Evolutionary conservation across 1,284 basidiomycete species (phyloP).

Genomic region (Prillingera fragicola): DNA sequence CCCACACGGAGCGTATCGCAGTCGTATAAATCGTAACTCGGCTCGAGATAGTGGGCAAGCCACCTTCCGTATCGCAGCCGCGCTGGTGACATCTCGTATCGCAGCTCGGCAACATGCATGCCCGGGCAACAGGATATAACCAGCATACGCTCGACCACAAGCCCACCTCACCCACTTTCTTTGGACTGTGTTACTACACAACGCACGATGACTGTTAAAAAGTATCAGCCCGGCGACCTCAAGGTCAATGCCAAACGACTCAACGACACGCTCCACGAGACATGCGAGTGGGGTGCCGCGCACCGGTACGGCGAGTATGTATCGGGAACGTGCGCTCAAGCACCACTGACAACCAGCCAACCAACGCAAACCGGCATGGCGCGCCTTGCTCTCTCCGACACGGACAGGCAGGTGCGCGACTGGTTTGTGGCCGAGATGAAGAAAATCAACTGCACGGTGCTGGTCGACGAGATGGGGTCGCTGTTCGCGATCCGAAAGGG

Average conservation of each 20-base stretch:
- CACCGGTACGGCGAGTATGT: conserved; percentile 13
- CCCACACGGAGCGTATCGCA: too few species aligned
- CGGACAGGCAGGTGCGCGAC: conserved; percentile 32
- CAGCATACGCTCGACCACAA: too few species aligned
- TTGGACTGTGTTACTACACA: too few species aligned
- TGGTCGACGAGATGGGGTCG: conserved; percentile 37
- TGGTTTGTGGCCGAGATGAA: conserved; percentile 34
- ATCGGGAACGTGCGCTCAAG: not conserved
- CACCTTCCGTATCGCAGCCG: too few species aligned
- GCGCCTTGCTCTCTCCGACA: conserved; percentile 31
- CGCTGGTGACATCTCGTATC: too few species aligned
- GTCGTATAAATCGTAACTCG: too few species aligned
- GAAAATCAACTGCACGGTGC: conserved; percentile 32
- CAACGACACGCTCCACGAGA: conserved; percentile 33
- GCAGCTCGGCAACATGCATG: too few species aligned
- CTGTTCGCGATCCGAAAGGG: conserved; percentile 34
- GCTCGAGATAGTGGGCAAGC: too few species aligned
- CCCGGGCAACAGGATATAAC: too few species aligned
- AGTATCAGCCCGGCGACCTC: conserved; percentile 6
- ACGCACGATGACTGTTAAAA: too few species aligned
- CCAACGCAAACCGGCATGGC: conserved; percentile 18
- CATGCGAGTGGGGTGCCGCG: conserved; percentile 30
- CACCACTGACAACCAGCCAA: too few species aligned
- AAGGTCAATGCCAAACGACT: conserved; percentile 28
- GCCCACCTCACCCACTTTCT: too few species aligned